phyloP scores from a whole-genome alignment of 2,329 filamentous ascomycete species.

The Whalleya microplaca region DNA sequence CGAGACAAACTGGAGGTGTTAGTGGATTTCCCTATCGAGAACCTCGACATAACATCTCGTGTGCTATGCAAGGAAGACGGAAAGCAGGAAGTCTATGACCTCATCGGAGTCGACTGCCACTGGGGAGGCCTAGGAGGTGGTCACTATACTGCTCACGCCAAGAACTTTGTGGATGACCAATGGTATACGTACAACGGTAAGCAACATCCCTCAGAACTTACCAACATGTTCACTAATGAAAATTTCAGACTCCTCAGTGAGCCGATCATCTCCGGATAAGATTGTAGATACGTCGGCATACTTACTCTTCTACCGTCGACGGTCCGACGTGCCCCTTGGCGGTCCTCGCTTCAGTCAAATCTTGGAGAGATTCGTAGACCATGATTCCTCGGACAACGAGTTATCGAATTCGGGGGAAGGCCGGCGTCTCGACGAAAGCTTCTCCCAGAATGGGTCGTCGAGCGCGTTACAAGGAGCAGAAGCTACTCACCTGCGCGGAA shows the following conservation, averaged over 20 bases:
- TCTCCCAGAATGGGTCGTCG: slow-evolving; percentile 89
- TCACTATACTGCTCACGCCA: slow-evolving; percentile 93
- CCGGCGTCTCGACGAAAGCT: slow-evolving; percentile 80
- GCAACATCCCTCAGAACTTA: slow-evolving; percentile 35
- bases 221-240: slow-evolving; percentile 43
- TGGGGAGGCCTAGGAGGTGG: slow-evolving; percentile 91
- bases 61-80: slow-evolving; percentile 80
- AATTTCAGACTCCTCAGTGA: slow-evolving; percentile 72
- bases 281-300: slow-evolving; percentile 82
- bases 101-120: slow-evolving; percentile 96
- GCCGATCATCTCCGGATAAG: slow-evolving; percentile 60
- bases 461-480: slow-evolving; percentile 79
- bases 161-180: slow-evolving; percentile 84
- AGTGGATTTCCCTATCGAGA: slow-evolving; percentile 89
- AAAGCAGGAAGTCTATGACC: slow-evolving; percentile 84
- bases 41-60: slow-evolving; percentile 78
- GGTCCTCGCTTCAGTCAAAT: slow-evolving; percentile 75
- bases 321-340: slow-evolving; percentile 76
- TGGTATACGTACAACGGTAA: slow-evolving; percentile 98
- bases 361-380: slow-evolving; percentile 62
- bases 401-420: slow-evolving; percentile 71
- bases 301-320: slow-evolving; percentile 92
- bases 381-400: slow-evolving; percentile 50
- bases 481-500: slow-evolving; percentile 71
- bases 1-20: slow-evolving; percentile 89